phyloP scores from a whole-genome alignment of 1,139 yeast genomes.

The Lodderomyces margitis region DNA sequence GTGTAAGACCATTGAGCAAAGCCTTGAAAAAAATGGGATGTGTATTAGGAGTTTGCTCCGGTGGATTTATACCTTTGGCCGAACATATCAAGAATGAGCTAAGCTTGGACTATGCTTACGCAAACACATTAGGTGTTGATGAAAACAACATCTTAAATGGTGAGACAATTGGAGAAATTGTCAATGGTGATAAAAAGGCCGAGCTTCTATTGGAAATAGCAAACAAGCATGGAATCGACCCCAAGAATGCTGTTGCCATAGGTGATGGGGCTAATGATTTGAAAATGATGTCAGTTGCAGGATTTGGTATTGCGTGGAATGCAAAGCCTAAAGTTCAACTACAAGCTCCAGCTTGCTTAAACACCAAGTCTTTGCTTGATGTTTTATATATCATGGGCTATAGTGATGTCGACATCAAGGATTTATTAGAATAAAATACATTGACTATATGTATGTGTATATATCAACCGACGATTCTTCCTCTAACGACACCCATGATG shows the following conservation, averaged over 20 bases:
- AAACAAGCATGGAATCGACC: conserved; percentile 53
- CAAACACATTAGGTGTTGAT: conserved; percentile 65
- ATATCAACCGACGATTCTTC: conserved; percentile 33
- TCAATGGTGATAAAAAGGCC: conserved; percentile 85
- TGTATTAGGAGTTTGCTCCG: conserved; percentile 84
- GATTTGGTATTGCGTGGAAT: conserved; percentile 95
- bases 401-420: conserved; percentile 53
- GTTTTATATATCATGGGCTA: conserved; percentile 81
- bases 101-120: conserved; percentile 83
- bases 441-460: not conserved
- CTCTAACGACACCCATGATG: conserved; percentile 75
- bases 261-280: conserved; percentile 98
- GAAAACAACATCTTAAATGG: conserved; percentile 53
- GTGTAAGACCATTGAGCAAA: conserved; percentile 69
- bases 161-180: conserved; percentile 67
- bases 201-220: conserved; percentile 70
- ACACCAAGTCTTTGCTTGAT: conserved; percentile 67
- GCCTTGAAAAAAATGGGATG: conserved; percentile 63
- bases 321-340: conserved; percentile 91
- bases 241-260: conserved; percentile 69
- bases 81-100: conserved; percentile 64
- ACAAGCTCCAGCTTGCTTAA: conserved; percentile 79
- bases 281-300: conserved; percentile 88
- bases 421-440: conserved; percentile 18
- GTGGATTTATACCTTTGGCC: conserved; percentile 93